phyloP scores from a whole-genome alignment of 768 basidiomycete genomes.

The Xerocomellus chrysenteron region DNA sequence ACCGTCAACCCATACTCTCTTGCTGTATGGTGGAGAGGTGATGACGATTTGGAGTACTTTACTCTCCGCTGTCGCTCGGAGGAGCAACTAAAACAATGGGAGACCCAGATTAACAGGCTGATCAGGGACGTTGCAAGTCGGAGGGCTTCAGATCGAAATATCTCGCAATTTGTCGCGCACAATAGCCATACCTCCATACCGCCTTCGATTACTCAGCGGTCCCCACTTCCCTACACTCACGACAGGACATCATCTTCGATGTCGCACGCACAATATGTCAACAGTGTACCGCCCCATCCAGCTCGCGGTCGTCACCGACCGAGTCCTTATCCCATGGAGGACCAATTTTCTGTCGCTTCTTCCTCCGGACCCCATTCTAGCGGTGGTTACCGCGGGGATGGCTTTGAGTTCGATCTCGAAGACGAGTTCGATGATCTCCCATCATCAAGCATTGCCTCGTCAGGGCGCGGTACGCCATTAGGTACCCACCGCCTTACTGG shows the following conservation, averaged over 20 bases:
- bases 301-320: conserved; percentile 36
- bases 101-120: conserved; percentile 81
- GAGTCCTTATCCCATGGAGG: conserved; percentile 41
- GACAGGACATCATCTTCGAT: conserved; percentile 38
- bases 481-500: conserved; percentile 56
- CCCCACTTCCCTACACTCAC: conserved; percentile 36
- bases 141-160: conserved; percentile 62
- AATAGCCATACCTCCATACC: conserved; percentile 43
- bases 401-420: conserved; percentile 71
- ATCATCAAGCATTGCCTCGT: conserved; percentile 43
- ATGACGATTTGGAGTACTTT: conserved; percentile 91
- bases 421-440: conserved; percentile 81
- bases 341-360: conserved; percentile 33
- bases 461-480: conserved; percentile 75
- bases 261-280: conserved; percentile 31
- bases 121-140: conserved; percentile 76
- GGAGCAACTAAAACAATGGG: conserved; percentile 93
- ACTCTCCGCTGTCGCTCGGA: conserved; percentile 90
- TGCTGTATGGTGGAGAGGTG: conserved; percentile 92
- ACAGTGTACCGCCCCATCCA: conserved; percentile 34
- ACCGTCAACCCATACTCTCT: conserved; percentile 69
- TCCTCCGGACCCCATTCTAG: conserved; percentile 32
- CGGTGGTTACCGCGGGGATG: conserved; percentile 38
- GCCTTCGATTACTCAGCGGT: conserved; percentile 33
- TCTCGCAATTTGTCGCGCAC: conserved; percentile 49